Conservation (phyloP, 164 flowering plant species). For the Pachysandra terminalis region DNA sequence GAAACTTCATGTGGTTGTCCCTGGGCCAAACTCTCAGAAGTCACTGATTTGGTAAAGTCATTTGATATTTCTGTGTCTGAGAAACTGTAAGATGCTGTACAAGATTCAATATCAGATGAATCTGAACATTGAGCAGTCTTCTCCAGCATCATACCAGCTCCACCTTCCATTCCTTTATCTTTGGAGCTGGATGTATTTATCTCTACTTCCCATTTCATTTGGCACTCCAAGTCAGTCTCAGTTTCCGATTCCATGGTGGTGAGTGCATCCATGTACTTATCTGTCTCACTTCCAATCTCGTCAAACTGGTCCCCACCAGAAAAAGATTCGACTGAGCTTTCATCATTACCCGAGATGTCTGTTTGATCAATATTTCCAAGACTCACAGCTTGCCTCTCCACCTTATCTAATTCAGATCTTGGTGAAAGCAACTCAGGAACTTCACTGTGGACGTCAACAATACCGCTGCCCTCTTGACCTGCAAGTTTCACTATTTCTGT, state of each 20-base stretch:
- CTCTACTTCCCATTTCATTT: conserved; percentile 47
- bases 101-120: conserved; percentile 26
- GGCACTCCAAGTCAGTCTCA: conserved; percentile 61
- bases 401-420: conserved; percentile 17
- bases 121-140: conserved; percentile 17
- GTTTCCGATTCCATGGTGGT: conserved; percentile 81
- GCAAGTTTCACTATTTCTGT: conserved; percentile 50
- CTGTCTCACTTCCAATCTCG: conserved; percentile 71
- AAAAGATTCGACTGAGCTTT: conserved; percentile 18
- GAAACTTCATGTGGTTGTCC: conserved; percentile 27
- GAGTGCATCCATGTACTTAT: conserved; percentile 67
- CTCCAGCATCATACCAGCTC: conserved; percentile 1
- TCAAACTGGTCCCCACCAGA: conserved; percentile 30
- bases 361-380: conserved; percentile 17
- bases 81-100: conserved; percentile 19
- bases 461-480: conserved; percentile 9
- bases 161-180: conserved; percentile 22
- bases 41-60: conserved; percentile 13
- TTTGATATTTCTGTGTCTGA: conserved; percentile 15
- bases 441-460: conserved; percentile 19
- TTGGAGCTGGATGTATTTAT: conserved; percentile 18
- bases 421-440: conserved; percentile 21
- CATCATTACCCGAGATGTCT: conserved; percentile 24
- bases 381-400: conserved; percentile 21
- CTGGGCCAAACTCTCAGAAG: conserved; percentile 18